Conservation (phyloP, 225 moss, liverwort and hornwort species). For the Climacium dendroides region DNA sequence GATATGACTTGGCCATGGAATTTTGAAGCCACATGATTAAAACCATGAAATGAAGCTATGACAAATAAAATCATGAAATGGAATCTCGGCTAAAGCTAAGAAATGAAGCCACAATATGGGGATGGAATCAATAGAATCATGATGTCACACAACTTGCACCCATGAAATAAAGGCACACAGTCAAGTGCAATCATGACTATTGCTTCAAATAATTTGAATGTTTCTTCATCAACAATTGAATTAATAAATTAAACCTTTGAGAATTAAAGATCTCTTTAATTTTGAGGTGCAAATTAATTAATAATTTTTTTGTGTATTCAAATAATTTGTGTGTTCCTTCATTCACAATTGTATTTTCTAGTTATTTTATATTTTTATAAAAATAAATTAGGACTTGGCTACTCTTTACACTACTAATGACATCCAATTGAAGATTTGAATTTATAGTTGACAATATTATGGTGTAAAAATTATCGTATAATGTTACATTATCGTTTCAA, state of each 20-base stretch:
- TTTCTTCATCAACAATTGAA: background rate
- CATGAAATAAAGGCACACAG: background rate
- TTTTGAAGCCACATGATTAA: accelerated
- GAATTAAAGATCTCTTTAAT: background rate
- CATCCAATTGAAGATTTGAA: background rate
- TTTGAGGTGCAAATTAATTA: background rate
- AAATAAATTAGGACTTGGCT: accelerated
- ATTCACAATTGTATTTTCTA: accelerated
- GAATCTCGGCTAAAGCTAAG: too few species aligned
- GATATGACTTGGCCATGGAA: background rate
- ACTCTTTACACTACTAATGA: accelerated
- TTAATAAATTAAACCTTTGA: background rate
- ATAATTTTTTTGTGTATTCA: background rate
- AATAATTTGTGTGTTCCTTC: background rate
- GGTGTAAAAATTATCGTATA: background rate
- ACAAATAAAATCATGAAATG: background rate
- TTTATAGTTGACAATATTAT: background rate
- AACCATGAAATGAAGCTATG: too few species aligned
- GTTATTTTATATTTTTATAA: background rate
- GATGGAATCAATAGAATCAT: background rate
- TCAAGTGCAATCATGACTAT: background rate
- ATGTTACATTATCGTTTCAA: too few species aligned
- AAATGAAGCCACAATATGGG: background rate
- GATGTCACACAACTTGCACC: background rate
- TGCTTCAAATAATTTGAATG: background rate